Base-by-base conservation (phyloP, 495 filamentous ascomycete species). In the Parachaetomium inaequale region DNA sequence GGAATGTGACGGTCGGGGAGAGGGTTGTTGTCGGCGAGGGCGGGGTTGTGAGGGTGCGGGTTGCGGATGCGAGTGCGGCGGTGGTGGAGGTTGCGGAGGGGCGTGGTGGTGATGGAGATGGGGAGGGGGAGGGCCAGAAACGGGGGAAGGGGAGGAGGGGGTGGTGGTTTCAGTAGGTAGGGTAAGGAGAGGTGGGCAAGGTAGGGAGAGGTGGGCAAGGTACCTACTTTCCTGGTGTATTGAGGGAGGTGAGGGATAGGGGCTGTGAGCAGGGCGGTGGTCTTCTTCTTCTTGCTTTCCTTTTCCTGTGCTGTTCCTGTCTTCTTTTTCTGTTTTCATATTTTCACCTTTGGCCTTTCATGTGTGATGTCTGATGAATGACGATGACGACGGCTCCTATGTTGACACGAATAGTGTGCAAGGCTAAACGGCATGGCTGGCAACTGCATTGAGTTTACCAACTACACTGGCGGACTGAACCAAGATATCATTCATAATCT, bases 1-100 rank as follows among this genome's bases (percentile, higher is more conserved):
- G 49, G 0, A 87, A 88, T 69, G 80, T 85, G 28, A 87, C 85
- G 17, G 71, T 67, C 14, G 82, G 79, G 6, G 85, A 88, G 77
- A 78, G 55, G 53, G 38, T 29, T 40, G 79, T 29, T 45, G 79
- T 85, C 0, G 58, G 43, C 2, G 66, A 63, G 40, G 68, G 72
- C 62, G 84, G 83, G 11, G 61, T 36, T 32, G 69, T 85, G 19
- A 75, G 65, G 50, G 73, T 87, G 1, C 60, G 69, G n/a, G 76
- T 86, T 28, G 76, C 76, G 51, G 76, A 77, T 58, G 81, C 79
- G 40, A 81, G 80, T 67, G 84, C 77, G 59, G 64, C 85, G 67
- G 75, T 76, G 64, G 72, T 84, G 62, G 49, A 58, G 21, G 55
- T 25, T 7, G 53, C 26, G n/a, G 34, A 26, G 53, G n/a, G 47